Evolutionary conservation across 179 eudicot species (phyloP).

Genomic region (Nepenthes alata): DNA sequence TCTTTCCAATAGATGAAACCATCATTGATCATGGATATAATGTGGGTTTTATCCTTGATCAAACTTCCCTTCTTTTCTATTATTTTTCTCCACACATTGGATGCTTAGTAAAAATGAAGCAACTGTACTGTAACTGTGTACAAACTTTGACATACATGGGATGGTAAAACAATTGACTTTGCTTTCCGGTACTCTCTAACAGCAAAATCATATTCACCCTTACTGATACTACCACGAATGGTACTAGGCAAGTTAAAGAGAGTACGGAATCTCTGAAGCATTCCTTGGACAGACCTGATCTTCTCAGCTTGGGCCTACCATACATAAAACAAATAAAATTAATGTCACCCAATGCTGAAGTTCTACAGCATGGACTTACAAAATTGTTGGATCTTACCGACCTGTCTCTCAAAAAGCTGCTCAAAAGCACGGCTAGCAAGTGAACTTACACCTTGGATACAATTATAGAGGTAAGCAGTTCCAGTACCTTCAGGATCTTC

Average conservation of each 20-base stretch:
- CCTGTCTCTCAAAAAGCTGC: conserved; percentile 97
- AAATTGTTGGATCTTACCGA: conserved; percentile 21
- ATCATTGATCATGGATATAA: too few species aligned
- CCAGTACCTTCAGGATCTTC: conserved; percentile 99
- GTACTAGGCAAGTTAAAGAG: conserved; percentile 93
- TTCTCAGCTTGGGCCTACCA: conserved; percentile 94
- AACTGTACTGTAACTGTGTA: too few species aligned
- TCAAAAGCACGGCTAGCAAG: conserved; percentile 84
- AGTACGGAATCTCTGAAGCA: conserved; percentile 98
- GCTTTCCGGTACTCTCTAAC: conserved; percentile 99
- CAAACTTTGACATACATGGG: conserved; percentile 49
- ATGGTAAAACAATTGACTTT: conserved; percentile 91
- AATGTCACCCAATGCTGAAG: conserved; percentile 6
- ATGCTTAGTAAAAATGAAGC: too few species aligned
- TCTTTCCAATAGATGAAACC: too few species aligned
- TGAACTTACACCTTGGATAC: conserved; percentile 73
- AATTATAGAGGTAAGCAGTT: conserved; percentile 61
- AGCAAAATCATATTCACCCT: conserved; percentile 96
- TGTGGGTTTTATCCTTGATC: too few species aligned
- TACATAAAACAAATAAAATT: conserved; percentile 2
- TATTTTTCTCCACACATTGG: too few species aligned
- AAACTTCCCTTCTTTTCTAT: too few species aligned
- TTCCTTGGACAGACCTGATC: conserved; percentile 99
- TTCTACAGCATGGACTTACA: background rate
- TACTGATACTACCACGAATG: conserved; percentile 81